Conservation (phyloP, 768 basidiomycete genomes). For the Pleurotus pulmonarius region DNA sequence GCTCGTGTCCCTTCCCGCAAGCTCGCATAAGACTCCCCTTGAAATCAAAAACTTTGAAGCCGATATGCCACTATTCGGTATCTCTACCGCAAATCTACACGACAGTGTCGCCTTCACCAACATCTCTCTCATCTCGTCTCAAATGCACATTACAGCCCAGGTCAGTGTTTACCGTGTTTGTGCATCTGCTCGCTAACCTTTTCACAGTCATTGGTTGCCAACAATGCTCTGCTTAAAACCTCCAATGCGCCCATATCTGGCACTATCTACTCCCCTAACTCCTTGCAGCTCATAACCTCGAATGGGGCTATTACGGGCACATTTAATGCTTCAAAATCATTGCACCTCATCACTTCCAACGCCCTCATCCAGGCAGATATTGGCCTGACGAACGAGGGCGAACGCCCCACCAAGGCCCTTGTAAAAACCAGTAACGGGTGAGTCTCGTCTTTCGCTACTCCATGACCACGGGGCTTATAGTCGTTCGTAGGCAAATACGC, state of each 20-base stretch:
- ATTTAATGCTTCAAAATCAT: constrained; percentile 31
- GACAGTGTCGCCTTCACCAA: constrained; percentile 34
- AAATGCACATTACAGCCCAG: constrained; percentile 28
- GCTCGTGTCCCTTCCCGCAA: constrained; percentile 32
- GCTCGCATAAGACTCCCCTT: constrained; percentile 16
- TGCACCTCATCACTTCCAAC: constrained; percentile 37
- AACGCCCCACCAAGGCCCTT: constrained; percentile 20
- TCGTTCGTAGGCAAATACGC: constrained; percentile 5
- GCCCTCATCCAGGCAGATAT: constrained; percentile 35
- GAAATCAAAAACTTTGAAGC: constrained; percentile 42
- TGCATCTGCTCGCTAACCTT: not conserved
- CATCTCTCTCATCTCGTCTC: constrained; percentile 31
- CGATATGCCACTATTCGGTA: constrained; percentile 35
- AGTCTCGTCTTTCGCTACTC: constrained; percentile 8
- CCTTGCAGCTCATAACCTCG: constrained; percentile 19
- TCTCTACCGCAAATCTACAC: constrained; percentile 33
- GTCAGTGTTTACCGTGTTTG: constrained; percentile 19
- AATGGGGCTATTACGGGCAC: constrained; percentile 44
- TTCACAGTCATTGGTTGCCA: constrained; percentile 26
- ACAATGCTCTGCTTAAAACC: constrained; percentile 25
- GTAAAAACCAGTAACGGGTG: constrained; percentile 38
- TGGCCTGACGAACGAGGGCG: constrained; percentile 28
- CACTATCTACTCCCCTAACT: constrained; percentile 30
- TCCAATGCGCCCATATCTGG: constrained; percentile 46
- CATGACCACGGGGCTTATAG: not conserved